These are phyloP conservation scores for Yarrowia sp. DNA, from an alignment of 805 yeast genomes.

Conservation along the genomic window DNA sequence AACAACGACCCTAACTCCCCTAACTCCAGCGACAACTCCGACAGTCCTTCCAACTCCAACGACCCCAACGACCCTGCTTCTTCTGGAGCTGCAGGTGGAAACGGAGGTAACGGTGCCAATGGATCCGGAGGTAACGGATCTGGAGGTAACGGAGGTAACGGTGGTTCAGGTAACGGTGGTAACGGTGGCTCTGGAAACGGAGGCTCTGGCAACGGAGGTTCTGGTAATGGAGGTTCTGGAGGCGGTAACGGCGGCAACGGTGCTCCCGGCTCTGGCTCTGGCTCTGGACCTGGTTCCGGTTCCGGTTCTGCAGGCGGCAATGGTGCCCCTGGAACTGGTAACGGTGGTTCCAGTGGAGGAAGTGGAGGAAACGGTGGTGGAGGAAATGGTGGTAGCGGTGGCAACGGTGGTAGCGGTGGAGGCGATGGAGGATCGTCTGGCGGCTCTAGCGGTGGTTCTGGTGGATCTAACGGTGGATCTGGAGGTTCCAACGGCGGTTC, in stretches of 20 bases:
- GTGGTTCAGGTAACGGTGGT: background rate
- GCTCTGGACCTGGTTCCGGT: background rate
- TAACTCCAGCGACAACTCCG: no score
- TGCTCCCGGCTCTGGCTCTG: background rate
- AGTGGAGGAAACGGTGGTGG: background rate
- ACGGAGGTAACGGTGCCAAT: background rate
- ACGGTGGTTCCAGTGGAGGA: background rate
- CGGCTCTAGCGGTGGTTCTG: background rate
- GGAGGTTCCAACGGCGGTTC: background rate
- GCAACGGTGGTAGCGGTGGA: background rate
- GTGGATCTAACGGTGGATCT: background rate
- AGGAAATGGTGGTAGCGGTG: background rate
- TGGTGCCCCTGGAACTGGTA: background rate
- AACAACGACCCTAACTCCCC: no score
- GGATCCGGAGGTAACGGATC: no score
- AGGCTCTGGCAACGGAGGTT: background rate
- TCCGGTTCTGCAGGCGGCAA: background rate
- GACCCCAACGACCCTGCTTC: no score
- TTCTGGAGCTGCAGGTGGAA: background rate
- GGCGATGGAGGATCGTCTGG: background rate
- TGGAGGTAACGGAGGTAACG: background rate
- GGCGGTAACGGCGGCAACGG: no score
- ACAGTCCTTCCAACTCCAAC: no score
- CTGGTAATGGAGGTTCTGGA: background rate
- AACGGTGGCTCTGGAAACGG: background rate